A percentile compares a stretch with the other conserved stretches of the same genome.
Conservation (phyloP, 108 stramenopile species). For the Nitzschia putrida region DNA sequence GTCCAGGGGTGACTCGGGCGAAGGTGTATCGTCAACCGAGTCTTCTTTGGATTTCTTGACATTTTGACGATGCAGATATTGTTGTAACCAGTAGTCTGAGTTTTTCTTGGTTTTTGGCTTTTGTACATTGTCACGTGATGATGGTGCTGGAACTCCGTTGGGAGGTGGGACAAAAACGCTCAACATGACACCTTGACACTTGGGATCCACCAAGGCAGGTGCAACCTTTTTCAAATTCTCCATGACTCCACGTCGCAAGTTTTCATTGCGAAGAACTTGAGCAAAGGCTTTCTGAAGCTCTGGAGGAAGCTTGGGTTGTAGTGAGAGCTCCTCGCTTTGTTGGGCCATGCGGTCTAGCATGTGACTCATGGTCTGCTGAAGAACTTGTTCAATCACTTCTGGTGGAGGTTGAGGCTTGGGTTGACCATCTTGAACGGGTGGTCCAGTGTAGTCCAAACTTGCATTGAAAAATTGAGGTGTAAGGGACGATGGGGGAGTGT, state of each 20-base stretch:
- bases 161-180: slow-evolving; percentile 86
- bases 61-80: slow-evolving; percentile 58
- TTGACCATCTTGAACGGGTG: slow-evolving; percentile 34
- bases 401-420: slow-evolving; percentile 50
- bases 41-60: slow-evolving; percentile 11
- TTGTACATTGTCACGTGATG: slow-evolving; percentile 23
- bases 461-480: slow-evolving; percentile 81
- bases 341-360: slow-evolving; percentile 74
- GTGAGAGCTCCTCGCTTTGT: slow-evolving; percentile 43
- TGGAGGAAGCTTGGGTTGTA: slow-evolving; percentile 49
- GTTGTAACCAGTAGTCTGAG: slow-evolving; percentile 79
- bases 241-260: slow-evolving; percentile 76
- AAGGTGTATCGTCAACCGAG: slow-evolving; percentile 20
- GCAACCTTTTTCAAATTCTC: slow-evolving; percentile 84
- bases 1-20: slow-evolving; percentile 34
- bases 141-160: slow-evolving; percentile 66
- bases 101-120: slow-evolving; percentile 26
- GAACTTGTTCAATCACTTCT: slow-evolving; percentile 66
- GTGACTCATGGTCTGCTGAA: slow-evolving; percentile 77
- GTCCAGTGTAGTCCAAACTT: slow-evolving; percentile 53
- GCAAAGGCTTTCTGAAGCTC: slow-evolving; percentile 77
- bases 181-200: slow-evolving; percentile 90
- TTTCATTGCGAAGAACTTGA: slow-evolving; percentile 75
- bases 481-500: slow-evolving; percentile 29
- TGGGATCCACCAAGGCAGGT: slow-evolving; percentile 85